Evolutionary conservation across 2,329 filamentous ascomycete genomes (phyloP).

Genomic region (Intubia oerlemansii): DNA sequence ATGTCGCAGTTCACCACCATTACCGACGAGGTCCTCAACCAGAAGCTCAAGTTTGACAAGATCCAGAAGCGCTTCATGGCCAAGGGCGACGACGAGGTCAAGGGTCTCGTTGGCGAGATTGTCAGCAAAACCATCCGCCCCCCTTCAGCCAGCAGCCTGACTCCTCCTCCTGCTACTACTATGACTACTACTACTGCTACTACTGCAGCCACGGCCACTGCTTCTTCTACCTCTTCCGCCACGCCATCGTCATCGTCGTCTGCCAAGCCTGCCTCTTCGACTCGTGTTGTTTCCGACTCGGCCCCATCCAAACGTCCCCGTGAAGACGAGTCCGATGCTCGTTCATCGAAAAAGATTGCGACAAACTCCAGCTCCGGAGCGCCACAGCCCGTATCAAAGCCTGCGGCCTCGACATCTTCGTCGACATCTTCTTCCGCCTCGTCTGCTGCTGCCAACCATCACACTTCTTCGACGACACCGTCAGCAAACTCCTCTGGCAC

Average conservation of each 20-base stretch:
- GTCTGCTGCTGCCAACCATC: too few species aligned
- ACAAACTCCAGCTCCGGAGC: slow-evolving; percentile 11
- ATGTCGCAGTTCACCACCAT: slow-evolving; percentile 40
- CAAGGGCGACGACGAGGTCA: slow-evolving; percentile 42
- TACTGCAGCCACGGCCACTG: background rate
- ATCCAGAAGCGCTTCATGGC: slow-evolving; percentile 41
- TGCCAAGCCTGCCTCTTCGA: slow-evolving; percentile 1
- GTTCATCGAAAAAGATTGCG: slow-evolving; percentile 18
- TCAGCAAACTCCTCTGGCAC: too few species aligned
- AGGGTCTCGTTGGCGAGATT: slow-evolving; percentile 31
- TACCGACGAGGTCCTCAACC: slow-evolving; percentile 34
- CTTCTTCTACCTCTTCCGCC: background rate
- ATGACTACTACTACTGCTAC: background rate
- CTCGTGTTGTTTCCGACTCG: too few species aligned
- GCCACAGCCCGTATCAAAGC: slow-evolving; percentile 6
- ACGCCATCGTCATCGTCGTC: too few species aligned
- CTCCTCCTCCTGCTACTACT: background rate
- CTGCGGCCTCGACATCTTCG: slow-evolving; percentile 11
- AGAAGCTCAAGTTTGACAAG: slow-evolving; percentile 43
- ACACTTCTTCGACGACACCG: too few species aligned
- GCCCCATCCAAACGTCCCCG: slow-evolving; percentile 15
- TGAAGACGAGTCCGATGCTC: slow-evolving; percentile 18
- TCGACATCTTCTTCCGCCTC: slow-evolving; percentile 11
- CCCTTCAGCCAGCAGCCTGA: too few species aligned
- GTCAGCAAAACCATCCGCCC: slow-evolving; percentile 23